Evolutionary conservation across 257 asterid genomes (phyloP).

Genomic region (Solanum etuberosum): DNA sequence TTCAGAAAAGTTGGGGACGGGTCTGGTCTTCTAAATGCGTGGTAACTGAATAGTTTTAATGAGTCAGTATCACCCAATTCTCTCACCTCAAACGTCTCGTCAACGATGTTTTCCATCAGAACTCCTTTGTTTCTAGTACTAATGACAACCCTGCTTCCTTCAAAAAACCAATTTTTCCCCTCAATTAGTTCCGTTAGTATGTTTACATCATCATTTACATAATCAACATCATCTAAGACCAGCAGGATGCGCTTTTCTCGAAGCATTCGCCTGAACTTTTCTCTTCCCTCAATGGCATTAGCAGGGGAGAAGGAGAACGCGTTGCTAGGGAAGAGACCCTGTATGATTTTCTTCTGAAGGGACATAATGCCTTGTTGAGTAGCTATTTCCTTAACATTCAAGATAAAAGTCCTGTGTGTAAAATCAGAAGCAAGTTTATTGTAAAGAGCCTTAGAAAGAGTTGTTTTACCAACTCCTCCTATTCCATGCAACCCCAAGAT

Average conservation of each 20-base stretch:
- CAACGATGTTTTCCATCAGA: not conserved
- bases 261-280: not conserved
- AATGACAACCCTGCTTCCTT: slow-evolving; percentile 19
- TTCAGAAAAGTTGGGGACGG: slow-evolving; percentile 7
- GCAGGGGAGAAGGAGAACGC: not conserved
- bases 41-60: slow-evolving; percentile 9
- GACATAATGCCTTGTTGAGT: slow-evolving; percentile 1
- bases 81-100: slow-evolving; percentile 6
- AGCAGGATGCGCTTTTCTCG: slow-evolving; percentile 9
- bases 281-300: not conserved
- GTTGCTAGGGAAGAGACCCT: not conserved
- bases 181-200: slow-evolving; percentile 12
- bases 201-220: slow-evolving; percentile 3
- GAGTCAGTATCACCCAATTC: slow-evolving; percentile 4
- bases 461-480: slow-evolving; percentile 32
- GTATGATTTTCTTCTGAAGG: slow-evolving; percentile 15
- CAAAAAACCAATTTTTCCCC: slow-evolving; percentile 6
- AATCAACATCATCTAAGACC: slow-evolving; percentile 23
- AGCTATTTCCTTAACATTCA: slow-evolving; percentile 12
- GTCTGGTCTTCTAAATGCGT: slow-evolving; percentile 18
- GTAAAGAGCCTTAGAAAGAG: slow-evolving; percentile 20
- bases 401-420: slow-evolving; percentile 12
- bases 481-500: slow-evolving; percentile 18
- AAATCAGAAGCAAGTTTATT: slow-evolving; percentile 19
- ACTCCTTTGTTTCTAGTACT: slow-evolving; percentile 11